Base-by-base conservation (phyloP, 192 early-diverging fungal genomes). In the Coemansia sp. region DNA sequence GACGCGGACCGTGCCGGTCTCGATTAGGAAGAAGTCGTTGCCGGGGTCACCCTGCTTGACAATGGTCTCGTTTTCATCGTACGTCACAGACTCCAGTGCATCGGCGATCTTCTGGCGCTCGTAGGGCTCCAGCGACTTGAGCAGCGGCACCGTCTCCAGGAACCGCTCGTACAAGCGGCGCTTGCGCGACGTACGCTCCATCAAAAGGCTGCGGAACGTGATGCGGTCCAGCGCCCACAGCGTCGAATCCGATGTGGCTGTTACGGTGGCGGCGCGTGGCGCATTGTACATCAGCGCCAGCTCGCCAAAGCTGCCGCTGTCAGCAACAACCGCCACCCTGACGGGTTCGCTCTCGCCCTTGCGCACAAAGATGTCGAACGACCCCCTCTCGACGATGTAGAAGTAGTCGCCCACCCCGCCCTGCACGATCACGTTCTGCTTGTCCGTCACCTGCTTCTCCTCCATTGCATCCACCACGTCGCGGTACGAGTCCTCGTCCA, bases 241-340 rank as follows among this genome's bases (percentile, higher is more conserved):
- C 23, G 93, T 88, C 17, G 87, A 81, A 45, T 92, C 86, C 6
- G 86, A 85, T 0, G 94, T 97, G 1, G 94, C 89, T 6, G 84
- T 82, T n/a, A 99, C 90, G 0, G 95, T 97, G 25, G 97, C 97
- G 1, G 97, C 97, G 37, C 97, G 87, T 14, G 97, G 97, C 10
- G 94, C 95, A 67, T 98, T 98, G 81, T 99, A 99, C 97, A 99
- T 99, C 11, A 99, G 84, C 37, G 97, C 97, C 52, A 99, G 84
- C 81, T 99, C 95, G 58, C 97, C 97, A 90, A 99, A 99, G 70
- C 88, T 90, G 48, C 93, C 95, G 41, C 91, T 88, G 8, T 91
- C 82, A 6, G 77, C 89, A 65, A 95, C 96, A 42, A 84, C 81
- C 48, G 85, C 75, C 4, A 98, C 95, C 65, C 89, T 92, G 48